Base-by-base conservation (phyloP, 208 protist species). In the Leishmania mexicana region DNA sequence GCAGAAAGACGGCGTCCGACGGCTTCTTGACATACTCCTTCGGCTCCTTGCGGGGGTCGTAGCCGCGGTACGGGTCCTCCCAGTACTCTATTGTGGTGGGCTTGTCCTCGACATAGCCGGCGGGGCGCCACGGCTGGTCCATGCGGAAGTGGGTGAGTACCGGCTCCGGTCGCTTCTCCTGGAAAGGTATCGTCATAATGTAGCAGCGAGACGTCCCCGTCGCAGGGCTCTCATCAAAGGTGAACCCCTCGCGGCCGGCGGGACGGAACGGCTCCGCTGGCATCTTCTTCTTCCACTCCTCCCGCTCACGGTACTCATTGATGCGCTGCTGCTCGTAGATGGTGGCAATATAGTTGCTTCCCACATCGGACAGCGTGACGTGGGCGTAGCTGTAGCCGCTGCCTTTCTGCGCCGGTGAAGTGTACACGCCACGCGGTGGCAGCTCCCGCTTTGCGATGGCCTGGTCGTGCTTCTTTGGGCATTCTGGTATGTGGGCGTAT, bases 51-150 rank as follows among this genome's bases (percentile, higher is more conserved):
- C 93, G 88, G 5, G 95, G 95, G 82, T 98, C 95, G 80, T 94
- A 96, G 60, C 87, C 93, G 62, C 87, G 76, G 81, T 96, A 96
- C 47, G 95, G 95, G 85, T 95, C 91, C 82, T 96, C 93, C 92
- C 92, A 94, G 87, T 98, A 98, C 79, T 96, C 92, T 81, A 97
- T 88, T 42, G 78, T 64, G 11, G 87, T 89, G 21, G 88, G 89
- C 81, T 89, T 93, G 76, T 93, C 89, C 57, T 95, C 92, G 31
- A 96, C 85, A 73, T 93, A 93, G 49, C 95, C 95, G 2, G 90
- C 88, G 2, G 95, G 95, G 11, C 88, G 78, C 95, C 95, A 98
- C 38, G 90, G 86, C 62, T 87, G 88, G 13, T 92, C 90, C 47
- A 95, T 81, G 11, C 79, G 45, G 67, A 95, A 96, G 85, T 95